Evolutionary conservation across 164 flowering plant species (phyloP).

Genomic region (Vitis amurensis): DNA sequence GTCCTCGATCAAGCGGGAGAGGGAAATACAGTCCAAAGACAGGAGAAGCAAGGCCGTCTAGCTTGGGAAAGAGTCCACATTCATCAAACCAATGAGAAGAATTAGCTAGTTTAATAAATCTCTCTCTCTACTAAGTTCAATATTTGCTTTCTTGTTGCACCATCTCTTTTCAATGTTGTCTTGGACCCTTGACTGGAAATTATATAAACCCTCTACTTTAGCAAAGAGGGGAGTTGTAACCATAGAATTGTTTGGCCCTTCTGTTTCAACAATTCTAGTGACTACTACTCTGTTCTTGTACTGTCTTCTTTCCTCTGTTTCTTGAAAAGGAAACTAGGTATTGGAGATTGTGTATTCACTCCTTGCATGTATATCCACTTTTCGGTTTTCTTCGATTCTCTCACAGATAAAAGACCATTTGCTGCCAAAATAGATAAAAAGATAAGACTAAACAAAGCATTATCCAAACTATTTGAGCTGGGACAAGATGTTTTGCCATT

Average conservation of each 20-base stretch:
- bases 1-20: slow-evolving; percentile 47
- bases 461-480: too few species aligned
- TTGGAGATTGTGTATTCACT: too few species aligned
- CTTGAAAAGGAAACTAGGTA: not conserved
- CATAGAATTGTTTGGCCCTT: not conserved
- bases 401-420: too few species aligned
- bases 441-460: too few species aligned
- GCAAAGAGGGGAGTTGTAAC: slow-evolving; percentile 2
- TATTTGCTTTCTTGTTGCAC: not conserved
- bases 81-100: slow-evolving; percentile 12
- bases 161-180: too few species aligned
- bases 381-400: too few species aligned
- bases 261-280: slow-evolving; percentile 1
- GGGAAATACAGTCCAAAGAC: slow-evolving; percentile 48
- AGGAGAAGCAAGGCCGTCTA: slow-evolving; percentile 45
- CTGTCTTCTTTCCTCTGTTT: not conserved
- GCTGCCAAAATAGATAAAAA: too few species aligned
- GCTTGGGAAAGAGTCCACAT: slow-evolving; percentile 51
- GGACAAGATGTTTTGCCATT: too few species aligned
- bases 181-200: too few species aligned
- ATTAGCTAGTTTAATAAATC: slow-evolving; percentile 6
- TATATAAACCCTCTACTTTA: not conserved
- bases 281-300: slow-evolving; percentile 1
- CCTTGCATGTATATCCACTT: too few species aligned
- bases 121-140: slow-evolving; percentile 2